A percentile compares a stretch with the other conserved stretches of the same genome.
Conservation (phyloP, 805 yeast species). For the Barnettozyma sucrosica region DNA sequence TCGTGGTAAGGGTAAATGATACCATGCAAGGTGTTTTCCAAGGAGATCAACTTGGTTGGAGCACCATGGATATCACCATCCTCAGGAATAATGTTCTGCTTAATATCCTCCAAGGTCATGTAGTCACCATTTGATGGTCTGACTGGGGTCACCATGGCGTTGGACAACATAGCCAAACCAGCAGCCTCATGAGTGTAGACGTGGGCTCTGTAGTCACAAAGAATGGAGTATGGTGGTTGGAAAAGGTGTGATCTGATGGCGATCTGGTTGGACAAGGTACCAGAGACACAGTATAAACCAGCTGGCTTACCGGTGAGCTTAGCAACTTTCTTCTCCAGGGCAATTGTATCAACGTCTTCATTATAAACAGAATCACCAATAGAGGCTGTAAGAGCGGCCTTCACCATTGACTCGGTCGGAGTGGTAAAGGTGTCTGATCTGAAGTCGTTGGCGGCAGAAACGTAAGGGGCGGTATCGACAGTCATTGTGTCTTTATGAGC, state of each 20-base stretch:
- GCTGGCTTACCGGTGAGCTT: conserved; percentile 72
- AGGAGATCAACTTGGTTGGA: conserved; percentile 76
- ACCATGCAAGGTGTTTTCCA: conserved; percentile 89
- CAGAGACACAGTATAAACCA: conserved; percentile 80
- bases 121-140: conserved; percentile 70
- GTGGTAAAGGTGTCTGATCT: conserved; percentile 88
- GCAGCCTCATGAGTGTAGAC: conserved; percentile 84
- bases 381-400: conserved; percentile 51
- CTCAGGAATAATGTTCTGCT: conserved; percentile 52
- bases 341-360: conserved; percentile 69
- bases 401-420: conserved; percentile 72
- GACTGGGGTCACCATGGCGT: conserved; percentile 87
- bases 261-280: conserved; percentile 86
- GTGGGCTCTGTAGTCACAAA: conserved; percentile 85
- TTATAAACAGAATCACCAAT: conserved; percentile 85
- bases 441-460: conserved; percentile 42
- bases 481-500: conserved; percentile 2
- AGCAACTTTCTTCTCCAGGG: conserved; percentile 60
- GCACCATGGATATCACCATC: conserved; percentile 85
- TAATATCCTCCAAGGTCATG: conserved; percentile 75
- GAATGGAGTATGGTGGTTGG: conserved; percentile 79
- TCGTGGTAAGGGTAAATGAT: conserved; percentile 76
- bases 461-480: conserved; percentile 54
- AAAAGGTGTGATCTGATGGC: conserved; percentile 71
- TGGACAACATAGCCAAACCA: conserved; percentile 83